Base-by-base conservation (phyloP, 352 stramenopile species). In the Globisporangium paroecandrum region DNA sequence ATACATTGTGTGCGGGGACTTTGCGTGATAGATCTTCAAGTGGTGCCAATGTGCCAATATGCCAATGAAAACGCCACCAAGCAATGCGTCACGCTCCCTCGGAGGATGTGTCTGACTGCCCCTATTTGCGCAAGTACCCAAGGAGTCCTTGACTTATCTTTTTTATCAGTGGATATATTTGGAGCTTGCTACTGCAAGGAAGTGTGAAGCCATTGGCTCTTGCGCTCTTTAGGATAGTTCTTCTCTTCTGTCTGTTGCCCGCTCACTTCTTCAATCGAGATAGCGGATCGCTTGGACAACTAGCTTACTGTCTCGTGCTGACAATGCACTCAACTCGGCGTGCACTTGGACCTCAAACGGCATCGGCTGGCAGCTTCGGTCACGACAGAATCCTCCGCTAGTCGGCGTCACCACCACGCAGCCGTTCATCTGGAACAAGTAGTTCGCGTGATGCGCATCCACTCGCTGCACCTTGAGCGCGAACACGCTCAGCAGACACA, bases 301-400 rank as follows among this genome's bases (percentile, higher is more conserved):
- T 32, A 62, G n/a, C n/a, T 49, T 47, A n/a, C 10, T 49, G n/a
- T 10, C 32, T 5, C 20, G 13, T 9, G 13, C 29, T 12, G 54
- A 43, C 8, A 10, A 12, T 20, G 29, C 29, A 8, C 18, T 3
- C 7, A 6, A 7, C 32, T 62, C 56, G 1, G 56, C 4, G 56
- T 62, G n/a, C 32, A 62, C 20, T 24, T 62, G 29, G 10, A 49
- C 56, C 2, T 62, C 56, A 47, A 62, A 49, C n/a, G 56, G 56
- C n/a, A 62, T 18, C 8, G n/a, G 20, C 10, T 24, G 32, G 56
- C 29, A 46, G 56, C 9, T 49, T 15, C 10, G 20, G 32, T 62
- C 56, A 12, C 32, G 56, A 15, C 56, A 62, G 32, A 62, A 62
- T 2, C 55, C 55, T 1, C 55, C 4, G 29, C 29, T 9, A 9